Evolutionary conservation across 2,329 filamentous ascomycete species (phyloP).

Genomic region (Beauveria asiatica): DNA sequence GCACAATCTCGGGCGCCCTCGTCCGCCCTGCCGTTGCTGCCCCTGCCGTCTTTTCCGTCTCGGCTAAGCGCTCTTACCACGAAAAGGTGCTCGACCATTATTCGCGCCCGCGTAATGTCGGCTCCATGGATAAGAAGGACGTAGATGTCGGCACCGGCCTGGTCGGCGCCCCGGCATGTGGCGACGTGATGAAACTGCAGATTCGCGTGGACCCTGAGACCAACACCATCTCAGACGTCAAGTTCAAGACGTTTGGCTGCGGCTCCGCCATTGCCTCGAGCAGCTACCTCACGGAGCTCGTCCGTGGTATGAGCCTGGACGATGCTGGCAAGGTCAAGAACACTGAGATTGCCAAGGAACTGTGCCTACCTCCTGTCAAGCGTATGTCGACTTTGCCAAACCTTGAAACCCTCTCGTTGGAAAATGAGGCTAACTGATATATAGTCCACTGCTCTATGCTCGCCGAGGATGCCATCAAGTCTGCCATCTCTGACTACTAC

Average conservation of each 20-base stretch:
- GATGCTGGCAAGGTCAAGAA: constrained; percentile 90
- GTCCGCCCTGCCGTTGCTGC: constrained; percentile 31
- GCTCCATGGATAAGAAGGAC: constrained; percentile 62
- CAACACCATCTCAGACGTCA: constrained; percentile 86
- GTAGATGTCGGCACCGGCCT: constrained; percentile 82
- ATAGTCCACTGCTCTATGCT: constrained; percentile 86
- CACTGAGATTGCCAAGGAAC: constrained; percentile 95
- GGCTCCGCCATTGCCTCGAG: constrained; percentile 91
- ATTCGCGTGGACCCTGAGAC: constrained; percentile 83
- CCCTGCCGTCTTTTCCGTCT: constrained; percentile 30
- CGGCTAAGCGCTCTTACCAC: constrained; percentile 40
- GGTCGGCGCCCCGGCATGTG: constrained; percentile 80
- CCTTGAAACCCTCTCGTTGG: background rate
- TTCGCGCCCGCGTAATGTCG: constrained; percentile 46
- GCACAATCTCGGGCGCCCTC: constrained; percentile 22
- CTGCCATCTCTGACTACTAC: constrained; percentile 83
- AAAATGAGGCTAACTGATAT: constrained; percentile 19
- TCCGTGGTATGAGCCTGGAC: constrained; percentile 89
- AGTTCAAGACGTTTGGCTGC: constrained; percentile 97
- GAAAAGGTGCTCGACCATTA: constrained; percentile 46
- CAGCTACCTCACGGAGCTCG: constrained; percentile 92
- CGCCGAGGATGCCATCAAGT: constrained; percentile 86
- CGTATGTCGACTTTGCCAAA: constrained; percentile 41
- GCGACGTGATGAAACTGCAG: constrained; percentile 75
- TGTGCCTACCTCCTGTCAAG: constrained; percentile 83